Evolutionary conservation across 345 rosid species (phyloP).

Genomic region (Salix arbutifolia): DNA sequence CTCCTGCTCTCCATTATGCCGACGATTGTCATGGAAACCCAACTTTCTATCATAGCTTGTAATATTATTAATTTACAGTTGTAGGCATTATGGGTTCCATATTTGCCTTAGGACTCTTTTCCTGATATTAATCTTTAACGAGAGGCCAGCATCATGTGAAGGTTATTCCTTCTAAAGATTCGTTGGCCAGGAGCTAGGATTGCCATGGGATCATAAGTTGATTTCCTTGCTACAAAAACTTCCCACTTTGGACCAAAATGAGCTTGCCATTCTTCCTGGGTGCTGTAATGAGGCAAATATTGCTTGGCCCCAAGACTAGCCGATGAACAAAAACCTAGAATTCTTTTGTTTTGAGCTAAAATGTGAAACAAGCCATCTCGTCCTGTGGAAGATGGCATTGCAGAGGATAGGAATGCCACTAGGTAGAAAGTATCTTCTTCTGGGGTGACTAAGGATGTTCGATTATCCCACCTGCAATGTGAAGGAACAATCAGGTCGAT

Average conservation of each 20-base stretch:
- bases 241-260: constrained; percentile 81
- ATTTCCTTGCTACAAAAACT: constrained; percentile 55
- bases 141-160: constrained; percentile 23
- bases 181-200: constrained; percentile 87
- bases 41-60: constrained; percentile 9
- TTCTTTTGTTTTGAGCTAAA: constrained; percentile 49
- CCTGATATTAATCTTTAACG: constrained; percentile 15
- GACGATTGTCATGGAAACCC: constrained; percentile 2
- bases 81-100: constrained; percentile 17
- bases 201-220: constrained; percentile 67
- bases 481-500: neutral
- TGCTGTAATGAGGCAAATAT: constrained; percentile 67
- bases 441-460: constrained; percentile 70
- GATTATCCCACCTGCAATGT: constrained; percentile 76
- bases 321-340: constrained; percentile 44
- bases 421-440: constrained; percentile 69
- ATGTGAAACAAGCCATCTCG: constrained; percentile 51
- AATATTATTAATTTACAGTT: constrained; percentile 32
- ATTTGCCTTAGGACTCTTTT: constrained; percentile 9
- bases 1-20: constrained; percentile 8
- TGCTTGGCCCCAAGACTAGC: constrained; percentile 53
- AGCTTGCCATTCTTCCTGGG: constrained; percentile 65
- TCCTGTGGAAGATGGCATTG: constrained; percentile 60
- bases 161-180: constrained; percentile 54
- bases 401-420: constrained; percentile 76